A percentile compares a stretch with the other conserved stretches of the same genome.
Conservation (phyloP, 1,284 basidiomycete genomes). For the Agaricales sp. region DNA sequence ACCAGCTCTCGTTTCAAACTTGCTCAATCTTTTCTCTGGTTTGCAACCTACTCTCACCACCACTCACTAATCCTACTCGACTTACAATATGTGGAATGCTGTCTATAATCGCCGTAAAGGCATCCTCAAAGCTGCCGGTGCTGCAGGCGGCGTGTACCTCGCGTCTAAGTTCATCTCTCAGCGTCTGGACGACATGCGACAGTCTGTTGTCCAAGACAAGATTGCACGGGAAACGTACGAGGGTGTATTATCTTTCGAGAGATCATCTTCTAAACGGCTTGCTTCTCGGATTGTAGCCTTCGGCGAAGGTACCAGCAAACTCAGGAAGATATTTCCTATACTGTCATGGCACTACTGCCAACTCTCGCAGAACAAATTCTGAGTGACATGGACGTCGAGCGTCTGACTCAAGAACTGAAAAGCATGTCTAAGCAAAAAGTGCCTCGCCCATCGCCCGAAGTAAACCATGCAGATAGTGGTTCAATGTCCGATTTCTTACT, state of each 20-base stretch:
- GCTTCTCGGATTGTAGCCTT: constrained; percentile 34
- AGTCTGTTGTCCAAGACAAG: constrained; percentile 52
- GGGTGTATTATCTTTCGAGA: constrained; percentile 6
- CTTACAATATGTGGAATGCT: neutral
- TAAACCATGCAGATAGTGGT: constrained; percentile 12
- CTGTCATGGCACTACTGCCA: constrained; percentile 71
- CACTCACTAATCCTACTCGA: neutral
- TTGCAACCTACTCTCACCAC: neutral
- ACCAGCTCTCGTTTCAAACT: no score
- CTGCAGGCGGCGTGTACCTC: constrained; percentile 59
- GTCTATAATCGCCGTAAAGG: constrained; percentile 10
- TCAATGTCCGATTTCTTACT: neutral
- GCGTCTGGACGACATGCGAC: constrained; percentile 64
- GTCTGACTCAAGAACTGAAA: constrained; percentile 65
- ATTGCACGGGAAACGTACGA: constrained; percentile 68
- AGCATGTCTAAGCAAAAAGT: constrained; percentile 23
- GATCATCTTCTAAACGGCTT: neutral
- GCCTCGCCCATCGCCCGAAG: constrained; percentile 13
- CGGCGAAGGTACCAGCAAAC: constrained; percentile 73
- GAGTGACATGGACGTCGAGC: constrained; percentile 75
- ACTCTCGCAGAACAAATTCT: constrained; percentile 68
- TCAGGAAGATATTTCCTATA: constrained; percentile 76
- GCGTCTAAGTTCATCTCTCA: constrained; percentile 55
- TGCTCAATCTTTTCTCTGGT: no score
- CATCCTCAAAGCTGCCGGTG: constrained; percentile 25